phyloP scores from a whole-genome alignment of 2,329 filamentous ascomycete species.

The Pseudogymnoascus sp. region DNA sequence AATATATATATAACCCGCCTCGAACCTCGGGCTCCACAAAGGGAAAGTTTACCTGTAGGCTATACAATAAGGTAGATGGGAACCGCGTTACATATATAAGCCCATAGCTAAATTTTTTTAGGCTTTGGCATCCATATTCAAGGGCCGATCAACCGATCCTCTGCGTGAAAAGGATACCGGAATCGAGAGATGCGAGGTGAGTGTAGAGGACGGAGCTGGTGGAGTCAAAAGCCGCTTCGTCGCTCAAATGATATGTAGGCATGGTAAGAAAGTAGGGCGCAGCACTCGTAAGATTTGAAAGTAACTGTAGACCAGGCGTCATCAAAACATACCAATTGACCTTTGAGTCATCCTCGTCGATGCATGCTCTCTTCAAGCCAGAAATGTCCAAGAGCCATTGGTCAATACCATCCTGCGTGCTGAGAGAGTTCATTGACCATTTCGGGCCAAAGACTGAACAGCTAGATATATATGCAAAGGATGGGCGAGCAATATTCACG shows the following conservation, averaged over 20 bases:
- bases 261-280: constrained; percentile 40
- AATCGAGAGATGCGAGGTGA: constrained; percentile 67
- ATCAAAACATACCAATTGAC: constrained; percentile 70
- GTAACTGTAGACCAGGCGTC: constrained; percentile 41
- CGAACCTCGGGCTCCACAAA: constrained; percentile 13
- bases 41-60: constrained; percentile 61
- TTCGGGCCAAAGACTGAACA: constrained; percentile 75
- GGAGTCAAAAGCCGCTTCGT: constrained; percentile 63
- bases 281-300: constrained; percentile 15
- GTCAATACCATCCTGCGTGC: constrained; percentile 61
- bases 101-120: constrained; percentile 23
- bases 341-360: constrained; percentile 65
- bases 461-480: constrained; percentile 66
- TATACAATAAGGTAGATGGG: constrained; percentile 57
- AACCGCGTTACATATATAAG: neutral
- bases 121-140: constrained; percentile 67
- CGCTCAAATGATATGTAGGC: constrained; percentile 64
- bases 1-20: constrained; percentile 55
- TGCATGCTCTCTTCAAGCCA: constrained; percentile 67
- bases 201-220: constrained; percentile 61
- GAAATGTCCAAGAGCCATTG: constrained; percentile 59
- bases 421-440: constrained; percentile 70
- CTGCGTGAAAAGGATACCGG: constrained; percentile 57
- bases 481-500: constrained; percentile 62
- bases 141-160: constrained; percentile 54